A percentile compares a stretch with the other conserved stretches of the same genome.
phyloP scores from a whole-genome alignment of 306 rosid species.

The Quercus aquifolioides region DNA sequence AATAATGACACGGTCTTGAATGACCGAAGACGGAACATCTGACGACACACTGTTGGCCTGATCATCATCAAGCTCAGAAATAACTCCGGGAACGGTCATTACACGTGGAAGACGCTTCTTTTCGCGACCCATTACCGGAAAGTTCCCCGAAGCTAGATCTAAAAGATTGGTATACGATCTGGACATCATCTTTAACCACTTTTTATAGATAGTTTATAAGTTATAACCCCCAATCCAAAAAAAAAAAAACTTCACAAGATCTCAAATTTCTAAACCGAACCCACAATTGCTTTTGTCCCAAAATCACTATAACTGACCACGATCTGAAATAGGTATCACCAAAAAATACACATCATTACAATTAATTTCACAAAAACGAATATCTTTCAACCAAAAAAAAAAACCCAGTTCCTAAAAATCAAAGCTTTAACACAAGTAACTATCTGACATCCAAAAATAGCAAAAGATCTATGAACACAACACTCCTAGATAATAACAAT shows the following conservation, averaged over 20 bases:
- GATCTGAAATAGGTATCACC: slow-evolving; percentile 31
- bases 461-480: slow-evolving; percentile 1
- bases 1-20: slow-evolving; percentile 51
- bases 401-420: slow-evolving; percentile 10
- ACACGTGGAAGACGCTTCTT: slow-evolving; percentile 54
- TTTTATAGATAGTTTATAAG: neutral
- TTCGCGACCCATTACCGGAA: slow-evolving; percentile 53
- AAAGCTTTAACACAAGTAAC: slow-evolving; percentile 6
- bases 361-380: neutral
- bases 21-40: slow-evolving; percentile 49
- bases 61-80: slow-evolving; percentile 63
- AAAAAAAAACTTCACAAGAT: slow-evolving; percentile 8
- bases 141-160: slow-evolving; percentile 64
- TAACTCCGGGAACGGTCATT: slow-evolving; percentile 55
- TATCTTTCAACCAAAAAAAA: neutral
- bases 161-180: slow-evolving; percentile 60
- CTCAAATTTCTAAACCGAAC: slow-evolving; percentile 19
- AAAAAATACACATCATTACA: slow-evolving; percentile 8
- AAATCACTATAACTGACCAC: slow-evolving; percentile 21
- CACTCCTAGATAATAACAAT: neutral
- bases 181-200: slow-evolving; percentile 45
- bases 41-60: slow-evolving; percentile 57
- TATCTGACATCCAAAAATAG: slow-evolving; percentile 14
- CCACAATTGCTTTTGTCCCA: slow-evolving; percentile 22
- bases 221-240: slow-evolving; percentile 10